Evolutionary conservation across 345 rosid species (phyloP).

Genomic region (Psidium guajava): DNA sequence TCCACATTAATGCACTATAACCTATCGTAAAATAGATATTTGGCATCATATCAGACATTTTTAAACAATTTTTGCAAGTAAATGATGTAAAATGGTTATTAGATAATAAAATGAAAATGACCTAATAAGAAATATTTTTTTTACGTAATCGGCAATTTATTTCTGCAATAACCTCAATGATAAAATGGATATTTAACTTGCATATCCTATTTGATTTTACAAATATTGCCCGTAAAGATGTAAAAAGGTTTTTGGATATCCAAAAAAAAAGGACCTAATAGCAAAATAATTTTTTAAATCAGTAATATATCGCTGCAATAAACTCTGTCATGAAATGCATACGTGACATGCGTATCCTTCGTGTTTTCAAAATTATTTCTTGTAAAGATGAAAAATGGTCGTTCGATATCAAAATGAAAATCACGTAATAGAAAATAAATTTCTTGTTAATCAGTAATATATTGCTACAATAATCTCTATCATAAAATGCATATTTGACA

Average conservation of each 20-base stretch:
- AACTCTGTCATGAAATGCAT: too few relatives aligned
- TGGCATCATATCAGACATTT: neutral
- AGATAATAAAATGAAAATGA: neutral
- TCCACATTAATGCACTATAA: neutral
- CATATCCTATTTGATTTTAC: neutral
- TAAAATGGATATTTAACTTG: neutral
- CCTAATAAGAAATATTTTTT: neutral
- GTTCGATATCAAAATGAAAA: neutral
- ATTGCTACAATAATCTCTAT: neutral
- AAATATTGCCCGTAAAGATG: neutral
- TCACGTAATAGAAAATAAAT: neutral
- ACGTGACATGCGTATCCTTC: neutral
- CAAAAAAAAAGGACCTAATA: too few relatives aligned
- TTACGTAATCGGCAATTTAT: neutral
- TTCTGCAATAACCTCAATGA: too few relatives aligned
- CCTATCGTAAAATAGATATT: neutral
- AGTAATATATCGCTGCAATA: too few relatives aligned
- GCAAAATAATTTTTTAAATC: too few relatives aligned
- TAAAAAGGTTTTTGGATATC: neutral
- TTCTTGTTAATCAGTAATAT: neutral
- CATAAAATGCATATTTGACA: neutral
- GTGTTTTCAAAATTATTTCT: too few relatives aligned
- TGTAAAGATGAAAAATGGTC: neutral
- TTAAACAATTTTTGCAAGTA: neutral
- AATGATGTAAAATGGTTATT: neutral